Conservation (phyloP, 306 rosid genomes). For the Pueraria montana region DNA sequence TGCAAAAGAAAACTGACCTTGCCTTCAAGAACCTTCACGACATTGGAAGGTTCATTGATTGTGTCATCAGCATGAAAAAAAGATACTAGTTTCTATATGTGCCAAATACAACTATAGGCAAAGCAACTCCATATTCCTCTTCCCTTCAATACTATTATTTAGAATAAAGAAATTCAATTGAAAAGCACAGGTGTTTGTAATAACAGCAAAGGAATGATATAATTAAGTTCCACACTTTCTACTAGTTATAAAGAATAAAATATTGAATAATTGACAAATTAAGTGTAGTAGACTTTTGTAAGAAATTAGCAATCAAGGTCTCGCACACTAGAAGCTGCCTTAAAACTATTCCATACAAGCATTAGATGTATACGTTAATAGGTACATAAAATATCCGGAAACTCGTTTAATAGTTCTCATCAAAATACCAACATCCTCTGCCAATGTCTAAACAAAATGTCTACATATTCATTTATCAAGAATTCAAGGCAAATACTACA, state of each 20-base stretch:
- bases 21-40: too few relatives aligned
- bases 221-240: not conserved
- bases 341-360: conserved; percentile 16
- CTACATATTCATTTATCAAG: not conserved
- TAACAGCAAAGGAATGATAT: not conserved
- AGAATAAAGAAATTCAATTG: not conserved
- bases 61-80: too few relatives aligned
- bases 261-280: not conserved
- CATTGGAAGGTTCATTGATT: too few relatives aligned
- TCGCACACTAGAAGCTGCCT: too few relatives aligned
- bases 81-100: not conserved
- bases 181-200: not conserved
- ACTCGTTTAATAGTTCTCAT: not conserved
- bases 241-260: not conserved
- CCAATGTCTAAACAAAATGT: conserved; percentile 33
- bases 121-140: conserved; percentile 18
- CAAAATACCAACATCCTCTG: not conserved
- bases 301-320: too few relatives aligned
- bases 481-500: conserved; percentile 10
- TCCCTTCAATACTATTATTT: not conserved
- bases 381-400: not conserved
- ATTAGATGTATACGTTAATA: conserved; percentile 23
- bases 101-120: not conserved
- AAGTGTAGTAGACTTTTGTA: not conserved
- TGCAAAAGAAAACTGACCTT: too few relatives aligned